A percentile compares a stretch with the other conserved stretches of the same genome.
phyloP scores from a whole-genome alignment of 2,329 filamentous ascomycete species.

The Cladosporium sp. region DNA sequence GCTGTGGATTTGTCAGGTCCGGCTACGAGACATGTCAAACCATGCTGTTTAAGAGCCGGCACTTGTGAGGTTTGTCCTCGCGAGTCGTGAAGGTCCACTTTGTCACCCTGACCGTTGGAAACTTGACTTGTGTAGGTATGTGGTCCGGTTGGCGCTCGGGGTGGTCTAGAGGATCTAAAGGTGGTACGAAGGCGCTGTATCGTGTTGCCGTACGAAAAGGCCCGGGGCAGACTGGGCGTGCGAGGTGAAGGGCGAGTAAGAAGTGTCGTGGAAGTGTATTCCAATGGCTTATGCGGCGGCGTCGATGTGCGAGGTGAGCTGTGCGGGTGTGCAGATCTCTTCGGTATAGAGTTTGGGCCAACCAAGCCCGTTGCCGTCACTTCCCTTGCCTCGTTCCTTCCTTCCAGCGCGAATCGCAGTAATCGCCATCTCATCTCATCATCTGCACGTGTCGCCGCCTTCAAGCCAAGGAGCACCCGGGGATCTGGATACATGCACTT shows the following conservation, averaged over 20 bases:
- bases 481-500: neutral
- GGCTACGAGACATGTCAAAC: neutral
- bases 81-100: conserved; percentile 1
- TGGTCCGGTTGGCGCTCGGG: neutral
- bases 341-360: neutral
- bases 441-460: conserved; percentile 1
- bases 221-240: neutral
- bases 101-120: neutral
- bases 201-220: neutral
- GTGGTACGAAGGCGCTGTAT: neutral
- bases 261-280: neutral
- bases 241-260: neutral
- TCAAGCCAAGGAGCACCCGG: neutral
- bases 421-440: neutral
- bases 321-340: neutral
- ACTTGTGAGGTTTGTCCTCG: neutral
- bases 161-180: too few species aligned
- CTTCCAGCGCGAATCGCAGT: neutral
- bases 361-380: neutral
- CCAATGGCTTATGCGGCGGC: neutral
- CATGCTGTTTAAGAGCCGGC: neutral
- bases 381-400: neutral
- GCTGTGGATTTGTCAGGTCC: neutral
- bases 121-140: neutral
- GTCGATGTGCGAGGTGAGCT: neutral